Evolutionary conservation across 2,329 filamentous ascomycete species (phyloP), one percentile per base, ranked within the genome.

Genomic region (Thermoascus crustaceus): DNA sequence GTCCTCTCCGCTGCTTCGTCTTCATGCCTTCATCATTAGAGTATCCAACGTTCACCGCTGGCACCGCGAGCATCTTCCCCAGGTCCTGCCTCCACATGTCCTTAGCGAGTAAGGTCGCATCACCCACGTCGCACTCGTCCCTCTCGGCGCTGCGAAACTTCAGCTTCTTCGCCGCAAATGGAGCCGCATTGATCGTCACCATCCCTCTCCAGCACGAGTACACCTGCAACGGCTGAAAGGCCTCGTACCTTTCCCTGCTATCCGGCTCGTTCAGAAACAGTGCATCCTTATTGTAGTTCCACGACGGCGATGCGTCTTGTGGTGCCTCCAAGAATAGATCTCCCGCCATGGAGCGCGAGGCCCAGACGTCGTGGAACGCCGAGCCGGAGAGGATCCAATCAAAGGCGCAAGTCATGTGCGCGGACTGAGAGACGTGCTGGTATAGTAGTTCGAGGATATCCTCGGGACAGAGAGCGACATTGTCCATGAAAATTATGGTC

Each of bases 141-240:
- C 54, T 45, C 10, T 49, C 39, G 4, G 54, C 46, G 1, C 45
- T 46, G 1, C 75, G 62, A 46, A 78, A 78, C 4, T 49, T 42
- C 2, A 76, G 49, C 7, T 55, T 57, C 0, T 56, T 46, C 9
- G 63, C 54, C 3, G 74, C 38, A 6, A 78, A 48, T 0, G 72
- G 70, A 25, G 55, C 53, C 0, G 72, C 73, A 0, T 55, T 57
- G 34, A 78, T 67, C 0, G 63, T 66, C 0, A 63, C 61, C 0
- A 68, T 71, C 2, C 75, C 76, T 39, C 78, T 77, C 75, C 75
- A 78, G 50, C 76, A 79, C 1, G 73, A 52, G 39, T 75, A 78
- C 0, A 77, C 75, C 48, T 78, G 76, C 40, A 78, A 71, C 1
- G 75, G 73, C n/a, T 55, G 52, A 16, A 58, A 50, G 0, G 41